Percentiles rank a stretch among this genome's conserved stretches.
These are phyloP conservation scores for Rachicladosporium sp. DNA, from an alignment of 2,329 filamentous ascomycete species.

Conservation along the genomic window DNA sequence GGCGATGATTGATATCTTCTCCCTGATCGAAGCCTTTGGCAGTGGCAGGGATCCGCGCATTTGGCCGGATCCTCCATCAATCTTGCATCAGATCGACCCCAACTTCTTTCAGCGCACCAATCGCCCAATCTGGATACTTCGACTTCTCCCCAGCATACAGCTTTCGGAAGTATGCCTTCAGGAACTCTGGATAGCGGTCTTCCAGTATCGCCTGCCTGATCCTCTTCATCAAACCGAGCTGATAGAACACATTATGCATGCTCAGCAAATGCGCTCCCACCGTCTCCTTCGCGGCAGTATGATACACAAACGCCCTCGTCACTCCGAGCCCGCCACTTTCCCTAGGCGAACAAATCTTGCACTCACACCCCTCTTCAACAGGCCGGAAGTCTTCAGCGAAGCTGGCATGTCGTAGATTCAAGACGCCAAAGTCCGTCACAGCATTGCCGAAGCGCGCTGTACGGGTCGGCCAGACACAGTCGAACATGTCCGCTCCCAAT, in stretches of 20 bases:
- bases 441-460: conserved; percentile 95
- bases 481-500: conserved; percentile 96
- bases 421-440: conserved; percentile 65
- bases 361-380: conserved; percentile 71
- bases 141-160: conserved; percentile 52
- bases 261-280: conserved; percentile 76
- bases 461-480: conserved; percentile 96
- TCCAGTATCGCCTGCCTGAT: conserved; percentile 48
- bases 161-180: conserved; percentile 64
- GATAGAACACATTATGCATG: conserved; percentile 92
- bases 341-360: conserved; percentile 57
- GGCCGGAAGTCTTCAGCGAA: conserved; percentile 73
- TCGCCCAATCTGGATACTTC: conserved; percentile 71
- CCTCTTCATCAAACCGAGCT: conserved; percentile 69
- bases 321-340: conserved; percentile 61
- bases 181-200: conserved; percentile 57
- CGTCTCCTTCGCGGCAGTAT: conserved; percentile 88
- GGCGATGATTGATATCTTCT: neutral
- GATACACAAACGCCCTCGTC: conserved; percentile 80
- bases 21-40: neutral
- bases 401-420: conserved; percentile 68
- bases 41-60: neutral
- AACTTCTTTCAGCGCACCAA: conserved; percentile 65
- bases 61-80: neutral
- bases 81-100: conserved; percentile 56